Conservation (phyloP, 208 protist species). For the Leishmania tarentolae region DNA sequence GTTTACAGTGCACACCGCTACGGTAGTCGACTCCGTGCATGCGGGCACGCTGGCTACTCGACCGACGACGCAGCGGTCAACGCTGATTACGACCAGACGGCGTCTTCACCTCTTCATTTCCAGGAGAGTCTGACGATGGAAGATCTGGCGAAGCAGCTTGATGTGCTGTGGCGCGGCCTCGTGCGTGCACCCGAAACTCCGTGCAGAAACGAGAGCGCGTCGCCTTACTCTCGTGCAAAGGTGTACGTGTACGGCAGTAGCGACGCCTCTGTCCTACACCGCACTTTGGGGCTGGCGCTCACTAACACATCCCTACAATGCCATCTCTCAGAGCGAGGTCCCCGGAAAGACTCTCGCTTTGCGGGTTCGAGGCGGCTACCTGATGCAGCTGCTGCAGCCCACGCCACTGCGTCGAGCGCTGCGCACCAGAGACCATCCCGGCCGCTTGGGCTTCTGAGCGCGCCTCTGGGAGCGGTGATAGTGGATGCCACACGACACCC, state of each 20-base stretch:
- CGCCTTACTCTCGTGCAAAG: background rate
- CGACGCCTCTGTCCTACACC: slow-evolving; percentile 53
- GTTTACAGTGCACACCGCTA: slow-evolving; percentile 29
- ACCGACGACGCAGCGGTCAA: background rate
- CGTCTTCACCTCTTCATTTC: slow-evolving; percentile 3
- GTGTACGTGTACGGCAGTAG: slow-evolving; percentile 66
- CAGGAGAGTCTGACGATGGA: slow-evolving; percentile 38
- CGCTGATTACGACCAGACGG: background rate
- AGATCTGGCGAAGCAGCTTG: slow-evolving; percentile 36
- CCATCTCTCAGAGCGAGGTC: background rate
- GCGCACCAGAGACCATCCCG: background rate
- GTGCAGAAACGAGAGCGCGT: background rate
- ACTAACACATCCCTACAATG: background rate
- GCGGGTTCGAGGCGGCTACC: background rate
- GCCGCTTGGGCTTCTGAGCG: background rate
- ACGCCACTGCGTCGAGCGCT: background rate
- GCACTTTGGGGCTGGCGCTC: slow-evolving; percentile 35
- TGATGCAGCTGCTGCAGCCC: background rate
- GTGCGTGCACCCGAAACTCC: too few relatives aligned
- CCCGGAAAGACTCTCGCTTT: background rate
- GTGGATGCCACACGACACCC: slow-evolving; percentile 66
- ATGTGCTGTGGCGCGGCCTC: slow-evolving; percentile 31
- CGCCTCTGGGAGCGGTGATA: slow-evolving; percentile 48
- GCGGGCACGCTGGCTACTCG: background rate
- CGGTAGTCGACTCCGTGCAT: background rate